Percentiles rank a stretch among this genome's conserved stretches.
Evolutionary conservation across 2,329 filamentous ascomycete genomes (phyloP).

Genomic region (Sclerotinia sclerotiorum): DNA sequence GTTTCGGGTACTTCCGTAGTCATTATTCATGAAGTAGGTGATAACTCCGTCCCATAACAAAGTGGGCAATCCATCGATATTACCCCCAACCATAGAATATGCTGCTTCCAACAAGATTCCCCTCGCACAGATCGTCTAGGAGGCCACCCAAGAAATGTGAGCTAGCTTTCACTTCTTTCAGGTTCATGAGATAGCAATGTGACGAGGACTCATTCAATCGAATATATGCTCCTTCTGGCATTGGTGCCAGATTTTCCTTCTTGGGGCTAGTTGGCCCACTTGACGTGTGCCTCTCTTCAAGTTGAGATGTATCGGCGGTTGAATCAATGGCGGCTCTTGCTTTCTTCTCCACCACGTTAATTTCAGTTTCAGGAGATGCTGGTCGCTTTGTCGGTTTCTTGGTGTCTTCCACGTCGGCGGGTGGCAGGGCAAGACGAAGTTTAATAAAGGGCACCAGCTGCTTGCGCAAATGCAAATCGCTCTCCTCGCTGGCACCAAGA

Average conservation of each 20-base stretch:
- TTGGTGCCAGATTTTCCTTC: background rate
- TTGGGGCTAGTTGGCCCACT: background rate
- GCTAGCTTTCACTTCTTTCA: background rate
- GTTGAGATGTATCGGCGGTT: background rate
- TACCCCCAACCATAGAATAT: background rate
- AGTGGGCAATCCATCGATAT: background rate
- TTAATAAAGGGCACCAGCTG: background rate
- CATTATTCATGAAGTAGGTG: background rate
- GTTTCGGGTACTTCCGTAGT: background rate
- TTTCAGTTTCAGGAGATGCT: background rate
- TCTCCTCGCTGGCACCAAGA: background rate
- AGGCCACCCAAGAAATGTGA: background rate
- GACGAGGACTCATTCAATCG: background rate
- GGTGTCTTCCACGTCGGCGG: background rate
- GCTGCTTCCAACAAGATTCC: background rate
- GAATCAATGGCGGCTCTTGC: background rate
- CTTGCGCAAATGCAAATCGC: background rate
- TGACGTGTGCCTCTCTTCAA: background rate
- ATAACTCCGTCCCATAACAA: background rate
- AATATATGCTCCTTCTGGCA: background rate
- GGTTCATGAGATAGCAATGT: background rate
- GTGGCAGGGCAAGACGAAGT: background rate
- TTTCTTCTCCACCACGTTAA: background rate
- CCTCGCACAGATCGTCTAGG: background rate
- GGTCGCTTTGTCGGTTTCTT: background rate